These are phyloP conservation scores for Spathaspora jeffriesii DNA, from an alignment of 1,139 yeast genomes.

Conservation along the genomic window DNA sequence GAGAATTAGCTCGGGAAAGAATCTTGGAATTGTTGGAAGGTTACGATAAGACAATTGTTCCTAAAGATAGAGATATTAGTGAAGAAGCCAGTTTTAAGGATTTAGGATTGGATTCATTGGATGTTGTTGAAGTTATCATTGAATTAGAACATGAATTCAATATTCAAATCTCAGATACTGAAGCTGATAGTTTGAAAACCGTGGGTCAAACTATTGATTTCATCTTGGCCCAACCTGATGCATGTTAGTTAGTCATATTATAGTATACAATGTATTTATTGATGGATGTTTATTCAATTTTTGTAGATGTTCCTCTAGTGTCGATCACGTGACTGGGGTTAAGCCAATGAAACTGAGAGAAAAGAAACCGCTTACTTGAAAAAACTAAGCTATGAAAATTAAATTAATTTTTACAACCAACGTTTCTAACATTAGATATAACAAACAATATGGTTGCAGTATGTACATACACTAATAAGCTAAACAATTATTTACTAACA, in stretches of 20 bases:
- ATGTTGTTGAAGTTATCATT: constrained; percentile 87
- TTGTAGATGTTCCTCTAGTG: background rate
- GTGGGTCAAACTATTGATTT: constrained; percentile 82
- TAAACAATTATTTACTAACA: constrained; percentile 19
- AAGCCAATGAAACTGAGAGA: constrained; percentile 5
- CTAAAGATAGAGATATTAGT: constrained; percentile 43
- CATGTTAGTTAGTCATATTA: constrained; percentile 34
- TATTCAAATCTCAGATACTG: constrained; percentile 81
- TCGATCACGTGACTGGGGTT: constrained; percentile 4
- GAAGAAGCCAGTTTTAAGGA: constrained; percentile 69
- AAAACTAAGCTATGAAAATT: background rate
- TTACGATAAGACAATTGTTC: constrained; percentile 63
- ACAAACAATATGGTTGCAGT: constrained; percentile 23
- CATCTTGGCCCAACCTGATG: constrained; percentile 72
- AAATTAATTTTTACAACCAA: background rate
- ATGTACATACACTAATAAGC: constrained; percentile 13
- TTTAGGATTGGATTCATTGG: constrained; percentile 84
- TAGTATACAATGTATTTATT: constrained; percentile 3
- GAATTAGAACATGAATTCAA: constrained; percentile 84
- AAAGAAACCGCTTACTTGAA: background rate
- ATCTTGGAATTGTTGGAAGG: constrained; percentile 78
- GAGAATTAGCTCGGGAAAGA: constrained; percentile 74
- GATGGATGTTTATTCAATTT: background rate
- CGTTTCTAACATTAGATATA: background rate
- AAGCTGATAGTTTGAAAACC: constrained; percentile 81